A percentile compares a stretch with the other conserved stretches of the same genome.
Conservation (phyloP, 495 filamentous ascomycete genomes). For the Paragyromitra xinjiangensis region DNA sequence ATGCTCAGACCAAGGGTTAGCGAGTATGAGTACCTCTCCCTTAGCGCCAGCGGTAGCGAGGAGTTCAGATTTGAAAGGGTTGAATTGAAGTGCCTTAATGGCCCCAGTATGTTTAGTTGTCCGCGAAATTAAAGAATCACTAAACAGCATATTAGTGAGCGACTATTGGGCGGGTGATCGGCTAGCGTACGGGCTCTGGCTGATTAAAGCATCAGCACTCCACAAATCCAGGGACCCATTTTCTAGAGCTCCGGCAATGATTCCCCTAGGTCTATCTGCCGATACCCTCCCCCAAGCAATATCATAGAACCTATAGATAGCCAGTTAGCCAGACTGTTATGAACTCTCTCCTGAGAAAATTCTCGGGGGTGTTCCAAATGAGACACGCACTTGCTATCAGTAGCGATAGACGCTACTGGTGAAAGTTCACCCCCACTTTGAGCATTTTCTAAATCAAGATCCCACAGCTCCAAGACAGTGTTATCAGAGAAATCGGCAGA, state of each 20-base stretch:
- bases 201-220: slow-evolving; percentile 72
- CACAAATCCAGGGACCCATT: slow-evolving; percentile 96
- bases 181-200: slow-evolving; percentile 45
- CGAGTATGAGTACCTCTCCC: slow-evolving; percentile 70
- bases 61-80: slow-evolving; percentile 89
- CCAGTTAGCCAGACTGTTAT: slow-evolving; percentile 13
- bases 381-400: slow-evolving; percentile 81
- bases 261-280: slow-evolving; percentile 76
- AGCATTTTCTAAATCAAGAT: slow-evolving; percentile 78
- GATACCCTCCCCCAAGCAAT: slow-evolving; percentile 89
- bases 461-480: slow-evolving; percentile 96
- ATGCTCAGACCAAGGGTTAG: neutral
- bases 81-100: slow-evolving; percentile 97
- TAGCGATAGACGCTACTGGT: slow-evolving; percentile 80
- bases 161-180: slow-evolving; percentile 26
- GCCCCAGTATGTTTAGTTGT: slow-evolving; percentile 92
- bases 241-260: slow-evolving; percentile 94
- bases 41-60: slow-evolving; percentile 92
- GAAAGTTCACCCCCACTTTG: slow-evolving; percentile 82
- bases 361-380: neutral
- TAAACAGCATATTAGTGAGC: slow-evolving; percentile 57
- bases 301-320: slow-evolving; percentile 83
- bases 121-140: slow-evolving; percentile 81
- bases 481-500: slow-evolving; percentile 98
- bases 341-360: neutral